Evolutionary conservation across 2,329 filamentous ascomycete genomes (phyloP).

Genomic region (Nemania sp.): DNA sequence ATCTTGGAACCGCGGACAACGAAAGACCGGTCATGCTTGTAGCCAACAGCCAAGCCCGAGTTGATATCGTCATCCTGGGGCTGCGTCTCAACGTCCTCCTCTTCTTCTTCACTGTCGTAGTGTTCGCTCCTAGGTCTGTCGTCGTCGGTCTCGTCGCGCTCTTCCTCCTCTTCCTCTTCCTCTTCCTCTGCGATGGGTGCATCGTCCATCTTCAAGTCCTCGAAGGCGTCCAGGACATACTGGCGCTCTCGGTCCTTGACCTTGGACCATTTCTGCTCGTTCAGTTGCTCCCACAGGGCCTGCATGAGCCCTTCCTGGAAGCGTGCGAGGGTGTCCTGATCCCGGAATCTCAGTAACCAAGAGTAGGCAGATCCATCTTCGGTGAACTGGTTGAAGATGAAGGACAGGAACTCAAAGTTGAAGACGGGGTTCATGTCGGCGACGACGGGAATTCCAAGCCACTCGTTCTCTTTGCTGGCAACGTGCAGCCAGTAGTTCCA

Average conservation of each 20-base stretch:
- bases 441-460: conserved; percentile 86
- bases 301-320: conserved; percentile 97
- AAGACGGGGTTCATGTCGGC: conserved; percentile 98
- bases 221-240: conserved; percentile 95
- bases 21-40: conserved; percentile 96
- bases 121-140: conserved; percentile 77
- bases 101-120: conserved; percentile 77
- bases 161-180: conserved; percentile 64
- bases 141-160: conserved; percentile 69
- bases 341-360: conserved; percentile 93
- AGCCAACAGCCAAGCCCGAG: conserved; percentile 93
- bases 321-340: conserved; percentile 80
- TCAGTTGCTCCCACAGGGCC: conserved; percentile 95
- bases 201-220: conserved; percentile 93
- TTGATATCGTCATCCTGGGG: conserved; percentile 87
- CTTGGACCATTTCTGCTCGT: conserved; percentile 94
- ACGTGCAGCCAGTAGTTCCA: conserved; percentile 99
- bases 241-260: conserved; percentile 92
- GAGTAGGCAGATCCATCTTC: conserved; percentile 91
- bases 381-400: conserved; percentile 98
- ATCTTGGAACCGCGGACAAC: conserved; percentile 98
- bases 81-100: conserved; percentile 76
- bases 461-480: conserved; percentile 78
- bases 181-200: conserved; percentile 65
- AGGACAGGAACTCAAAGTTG: conserved; percentile 98